Percentiles rank a stretch among this genome's conserved stretches.
phyloP scores from a whole-genome alignment of 2,329 filamentous ascomycete genomes.

The Arthrobotrys iridis region DNA sequence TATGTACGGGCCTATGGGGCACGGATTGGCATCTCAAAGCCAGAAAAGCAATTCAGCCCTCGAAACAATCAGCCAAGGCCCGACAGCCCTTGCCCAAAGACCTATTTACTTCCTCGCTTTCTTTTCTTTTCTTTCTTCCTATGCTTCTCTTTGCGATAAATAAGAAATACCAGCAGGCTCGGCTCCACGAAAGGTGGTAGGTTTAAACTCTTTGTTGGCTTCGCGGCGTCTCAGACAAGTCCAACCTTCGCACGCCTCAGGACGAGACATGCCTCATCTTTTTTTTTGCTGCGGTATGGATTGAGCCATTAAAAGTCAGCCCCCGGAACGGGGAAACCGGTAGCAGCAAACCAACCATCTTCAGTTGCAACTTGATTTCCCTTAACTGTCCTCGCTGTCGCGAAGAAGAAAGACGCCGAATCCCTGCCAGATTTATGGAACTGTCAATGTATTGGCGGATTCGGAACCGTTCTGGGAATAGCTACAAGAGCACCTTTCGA shows the following conservation, averaged over 20 bases:
- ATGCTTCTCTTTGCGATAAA: slow-evolving; percentile 5
- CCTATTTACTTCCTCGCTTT: background rate
- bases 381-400: background rate
- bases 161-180: slow-evolving; percentile 18
- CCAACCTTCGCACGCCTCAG: slow-evolving; percentile 44
- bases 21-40: slow-evolving; percentile 18
- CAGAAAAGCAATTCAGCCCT: slow-evolving; percentile 15
- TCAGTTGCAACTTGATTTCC: slow-evolving; percentile 19
- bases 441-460: slow-evolving; percentile 6
- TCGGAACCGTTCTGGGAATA: slow-evolving; percentile 36
- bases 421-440: slow-evolving; percentile 19
- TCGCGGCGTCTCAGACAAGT: slow-evolving; percentile 40
- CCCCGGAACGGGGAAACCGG: slow-evolving; percentile 48
- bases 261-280: slow-evolving; percentile 47
- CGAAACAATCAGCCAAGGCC: slow-evolving; percentile 12
- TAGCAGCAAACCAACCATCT: slow-evolving; percentile 3
- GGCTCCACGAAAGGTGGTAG: slow-evolving; percentile 16
- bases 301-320: slow-evolving; percentile 43
- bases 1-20: slow-evolving; percentile 16
- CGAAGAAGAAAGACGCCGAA: slow-evolving; percentile 14
- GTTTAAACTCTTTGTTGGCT: slow-evolving; percentile 36
- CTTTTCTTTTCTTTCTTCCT: background rate
- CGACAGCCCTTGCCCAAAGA: slow-evolving; percentile 16
- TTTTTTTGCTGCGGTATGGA: slow-evolving; percentile 21
- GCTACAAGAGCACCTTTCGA: slow-evolving; percentile 10